Base-by-base conservation (phyloP, 2,329 filamentous ascomycete genomes). In the Bisporella sp. region DNA sequence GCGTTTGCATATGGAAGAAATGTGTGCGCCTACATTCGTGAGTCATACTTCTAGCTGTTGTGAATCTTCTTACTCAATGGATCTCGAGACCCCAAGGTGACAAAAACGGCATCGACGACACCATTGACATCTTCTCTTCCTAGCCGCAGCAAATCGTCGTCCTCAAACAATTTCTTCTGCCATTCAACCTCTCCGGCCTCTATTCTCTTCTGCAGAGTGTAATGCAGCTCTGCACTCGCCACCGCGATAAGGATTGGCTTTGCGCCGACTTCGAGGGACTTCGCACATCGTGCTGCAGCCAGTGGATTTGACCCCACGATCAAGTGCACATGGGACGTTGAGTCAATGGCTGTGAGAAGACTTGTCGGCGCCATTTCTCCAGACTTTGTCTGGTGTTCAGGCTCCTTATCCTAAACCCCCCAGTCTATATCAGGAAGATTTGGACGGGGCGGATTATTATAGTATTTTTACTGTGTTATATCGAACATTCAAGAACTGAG, bases 21-120 rank as follows among this genome's bases (percentile, higher is more conserved):
- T 86, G 56, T 81, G 80, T 31, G 76, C 69, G 50, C 75, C 82
- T 87, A 55, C 1, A 11, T 12, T 2, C 39, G 40, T 55, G 41
- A 56, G 48, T 39, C 29, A 21, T 1, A 9, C 31, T n/a, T 37
- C 35, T 37, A 13, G 48, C 5, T 33, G 29, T 45, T 31, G 31
- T 13, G 6, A 29, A n/a, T 7, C 30, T 53, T 55, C 63, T 41
- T 59, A 72, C 71, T 71, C 41, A 65, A 55, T 12, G 66, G 59
- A 51, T 75, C 69, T 57, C 72, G 61, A 62, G 83, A 73, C 67
- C 58, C 73, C 64, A 71, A 66, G 1, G 90, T 96, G 37, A 97
- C 83, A 68, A 97, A 97, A 39, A 99, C 93, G 49, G 87, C 87
- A 67, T 99, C 93, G 12, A 96, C 92, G 4, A 95, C 81, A 48